Evolutionary conservation across 495 filamentous ascomycete species (phyloP), one percentile per base, ranked within the genome.

Genomic region (Cenococcum geophilum): DNA sequence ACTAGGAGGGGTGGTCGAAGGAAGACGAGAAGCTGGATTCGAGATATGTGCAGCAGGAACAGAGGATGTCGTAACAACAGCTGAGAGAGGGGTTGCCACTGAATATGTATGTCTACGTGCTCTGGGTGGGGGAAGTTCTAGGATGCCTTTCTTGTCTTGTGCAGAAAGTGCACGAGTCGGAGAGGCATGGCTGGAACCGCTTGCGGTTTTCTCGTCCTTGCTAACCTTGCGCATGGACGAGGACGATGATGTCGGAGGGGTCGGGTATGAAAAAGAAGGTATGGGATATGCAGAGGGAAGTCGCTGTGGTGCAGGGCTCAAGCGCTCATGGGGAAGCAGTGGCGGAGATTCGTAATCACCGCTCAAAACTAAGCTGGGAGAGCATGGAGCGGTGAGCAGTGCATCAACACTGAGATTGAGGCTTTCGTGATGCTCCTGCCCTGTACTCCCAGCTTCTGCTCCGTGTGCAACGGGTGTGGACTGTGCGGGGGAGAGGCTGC

Each of bases 11-110:
- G 80, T 76, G 70, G 83, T 83, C 70, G 79, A 76, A 59, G 80
- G 68, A 71, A 73, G 69, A 74, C 76, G 75, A 63, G 79, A 79
- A 68, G 79, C 82, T 51, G 89, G 89, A 60, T 89, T 91, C 65
- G 85, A 91, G 66, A 92, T 80, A 72, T 91, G 83, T 57, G 80
- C 78, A 70, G 87, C 86, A 73, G 83, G 79, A 68, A 90, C 84
- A 69, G 79, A 77, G 34, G 78, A 81, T 66, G 82, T 82, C 62
- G 83, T 82, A 63, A 87, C 83, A 64, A 89, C 76, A 70, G 79
- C 83, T 51, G 84, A 85, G 59, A 88, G 76, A 58, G 89, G 84
- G 51, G 80, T 80, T 61, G 82, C 75, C 47, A 79, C 57, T 55
- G 79, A 78, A 57, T 74, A 57, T 5, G 73, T 70, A 47, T 64